A percentile compares a stretch with the other conserved stretches of the same genome.
phyloP scores from a whole-genome alignment of 371 early-diverging fungal genomes.

The Saksenaea vasiformis region DNA sequence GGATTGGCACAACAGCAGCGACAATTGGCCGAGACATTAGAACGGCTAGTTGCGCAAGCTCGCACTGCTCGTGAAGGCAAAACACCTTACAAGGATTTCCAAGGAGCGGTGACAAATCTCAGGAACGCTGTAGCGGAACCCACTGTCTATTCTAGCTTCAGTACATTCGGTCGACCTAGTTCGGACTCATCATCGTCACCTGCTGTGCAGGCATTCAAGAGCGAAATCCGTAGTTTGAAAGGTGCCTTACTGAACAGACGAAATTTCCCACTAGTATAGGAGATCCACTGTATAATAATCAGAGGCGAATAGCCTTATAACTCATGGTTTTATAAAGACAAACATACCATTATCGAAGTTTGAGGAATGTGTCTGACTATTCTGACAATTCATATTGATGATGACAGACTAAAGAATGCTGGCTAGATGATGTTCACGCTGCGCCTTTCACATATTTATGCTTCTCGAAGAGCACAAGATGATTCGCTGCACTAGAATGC shows the following conservation, averaged over 20 bases:
- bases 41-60: constrained; percentile 1
- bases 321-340: no score
- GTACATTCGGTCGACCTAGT: constrained; percentile 8
- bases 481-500: no score
- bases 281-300: no score
- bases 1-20: constrained; percentile 9
- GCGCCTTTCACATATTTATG: no score
- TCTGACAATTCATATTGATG: no score
- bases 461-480: no score
- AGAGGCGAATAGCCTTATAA: no score
- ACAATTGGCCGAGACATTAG: not conserved
- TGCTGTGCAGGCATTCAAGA: constrained; percentile 38
- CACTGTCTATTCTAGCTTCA: constrained; percentile 8
- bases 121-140: constrained; percentile 9
- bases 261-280: constrained; percentile 26
- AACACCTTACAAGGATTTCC: constrained; percentile 12
- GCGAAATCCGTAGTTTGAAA: constrained; percentile 32
- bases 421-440: no score
- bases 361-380: no score
- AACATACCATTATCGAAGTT: no score
- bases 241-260: constrained; percentile 31
- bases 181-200: constrained; percentile 21
- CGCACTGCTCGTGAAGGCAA: not conserved
- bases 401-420: no score
- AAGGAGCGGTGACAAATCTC: constrained; percentile 10